Conservation (phyloP, 495 filamentous ascomycete species). For the Penicillium turbatum region DNA sequence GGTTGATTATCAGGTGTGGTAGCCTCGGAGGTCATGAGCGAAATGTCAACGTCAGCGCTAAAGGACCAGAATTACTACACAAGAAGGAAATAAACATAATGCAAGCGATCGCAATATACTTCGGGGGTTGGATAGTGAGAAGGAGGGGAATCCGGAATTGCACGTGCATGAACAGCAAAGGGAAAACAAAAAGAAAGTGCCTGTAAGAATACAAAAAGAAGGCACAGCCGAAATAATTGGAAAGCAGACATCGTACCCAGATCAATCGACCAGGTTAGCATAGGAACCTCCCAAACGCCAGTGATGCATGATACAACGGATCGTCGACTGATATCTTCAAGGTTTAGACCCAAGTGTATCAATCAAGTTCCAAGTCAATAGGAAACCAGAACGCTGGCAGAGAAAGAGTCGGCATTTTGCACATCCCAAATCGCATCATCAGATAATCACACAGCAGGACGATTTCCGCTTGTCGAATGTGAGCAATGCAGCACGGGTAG, state of each 20-base stretch:
- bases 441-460: conserved; percentile 88
- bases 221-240: conserved; percentile 17
- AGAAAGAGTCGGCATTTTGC: conserved; percentile 24
- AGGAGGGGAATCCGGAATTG: conserved; percentile 29
- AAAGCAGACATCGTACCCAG: conserved; percentile 16
- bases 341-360: conserved; percentile 10
- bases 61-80: conserved; percentile 18
- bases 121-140: conserved; percentile 19
- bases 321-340: conserved; percentile 9
- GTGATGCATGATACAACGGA: conserved; percentile 43
- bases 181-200: conserved; percentile 20
- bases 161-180: conserved; percentile 23
- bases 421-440: conserved; percentile 34
- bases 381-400: conserved; percentile 25
- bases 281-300: conserved; percentile 41
- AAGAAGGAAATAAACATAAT: conserved; percentile 15
- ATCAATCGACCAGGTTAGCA: conserved; percentile 20
- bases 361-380: conserved; percentile 24
- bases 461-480: conserved; percentile 86
- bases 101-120: conserved; percentile 24
- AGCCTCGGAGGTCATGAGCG: background rate
- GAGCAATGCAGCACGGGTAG: conserved; percentile 88
- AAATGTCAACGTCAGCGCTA: conserved; percentile 7
- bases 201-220: conserved; percentile 10
- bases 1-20: conserved; percentile 7